A percentile compares a stretch with the other conserved stretches of the same genome.
phyloP scores from a whole-genome alignment of 2,329 filamentous ascomycete species.

The Alternaria brassicae region DNA sequence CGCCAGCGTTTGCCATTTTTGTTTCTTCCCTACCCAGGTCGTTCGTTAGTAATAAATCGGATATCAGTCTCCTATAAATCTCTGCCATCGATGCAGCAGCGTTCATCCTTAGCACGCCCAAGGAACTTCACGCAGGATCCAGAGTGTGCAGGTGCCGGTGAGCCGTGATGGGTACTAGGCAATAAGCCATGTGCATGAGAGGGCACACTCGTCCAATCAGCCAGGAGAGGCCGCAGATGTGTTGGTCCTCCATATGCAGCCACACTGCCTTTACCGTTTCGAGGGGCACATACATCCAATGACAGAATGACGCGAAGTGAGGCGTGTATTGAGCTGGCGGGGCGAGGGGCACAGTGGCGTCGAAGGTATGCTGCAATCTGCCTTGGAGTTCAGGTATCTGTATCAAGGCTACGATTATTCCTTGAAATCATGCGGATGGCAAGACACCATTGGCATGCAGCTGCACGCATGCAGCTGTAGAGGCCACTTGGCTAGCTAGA shows the following conservation, averaged over 20 bases:
- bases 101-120: background rate
- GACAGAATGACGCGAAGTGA: background rate
- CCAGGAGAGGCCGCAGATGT: background rate
- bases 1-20: background rate
- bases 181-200: background rate
- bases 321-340: constrained; percentile 1
- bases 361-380: background rate
- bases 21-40: background rate
- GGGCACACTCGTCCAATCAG: constrained; percentile 5
- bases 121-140: background rate
- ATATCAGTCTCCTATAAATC: background rate
- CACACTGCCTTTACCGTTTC: background rate
- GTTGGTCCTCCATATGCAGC: background rate
- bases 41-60: background rate
- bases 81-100: background rate
- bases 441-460: no score
- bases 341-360: constrained; percentile 8
- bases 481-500: no score
- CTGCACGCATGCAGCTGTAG: no score
- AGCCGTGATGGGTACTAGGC: background rate
- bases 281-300: constrained; percentile 1
- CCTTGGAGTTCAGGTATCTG: no score
- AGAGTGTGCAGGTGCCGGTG: background rate
- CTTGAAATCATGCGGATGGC: no score
- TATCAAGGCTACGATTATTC: no score